Percentiles rank a stretch among this genome's conserved stretches.
Evolutionary conservation across 306 rosid genomes (phyloP).

Genomic region (Senna siamea): DNA sequence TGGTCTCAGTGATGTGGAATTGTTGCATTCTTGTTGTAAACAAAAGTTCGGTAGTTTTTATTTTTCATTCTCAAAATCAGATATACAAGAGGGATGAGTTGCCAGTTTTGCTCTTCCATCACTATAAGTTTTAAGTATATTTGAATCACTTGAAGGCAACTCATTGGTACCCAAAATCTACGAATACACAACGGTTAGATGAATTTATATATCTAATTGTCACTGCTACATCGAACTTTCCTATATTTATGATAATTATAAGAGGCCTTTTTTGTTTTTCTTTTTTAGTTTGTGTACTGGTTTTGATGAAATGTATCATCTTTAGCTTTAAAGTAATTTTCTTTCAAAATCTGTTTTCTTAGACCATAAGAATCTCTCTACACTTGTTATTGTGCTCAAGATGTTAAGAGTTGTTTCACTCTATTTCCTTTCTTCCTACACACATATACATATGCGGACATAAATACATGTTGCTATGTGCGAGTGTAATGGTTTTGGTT

Average conservation of each 20-base stretch:
- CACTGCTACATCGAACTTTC: background rate
- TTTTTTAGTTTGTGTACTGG: background rate
- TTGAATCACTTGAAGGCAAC: constrained; percentile 4
- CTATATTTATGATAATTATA: background rate
- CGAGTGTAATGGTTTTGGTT: background rate
- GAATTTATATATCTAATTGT: background rate
- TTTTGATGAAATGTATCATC: background rate
- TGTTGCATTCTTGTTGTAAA: constrained; percentile 16
- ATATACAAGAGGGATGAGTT: background rate
- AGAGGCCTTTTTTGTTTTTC: background rate
- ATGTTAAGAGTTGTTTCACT: constrained; percentile 15
- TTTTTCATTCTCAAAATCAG: constrained; percentile 7
- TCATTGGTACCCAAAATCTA: background rate
- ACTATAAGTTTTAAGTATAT: background rate
- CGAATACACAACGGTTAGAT: background rate
- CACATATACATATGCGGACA: no score
- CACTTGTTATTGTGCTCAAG: background rate
- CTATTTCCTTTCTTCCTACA: constrained; percentile 5
- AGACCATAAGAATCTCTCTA: background rate
- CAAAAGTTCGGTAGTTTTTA: background rate
- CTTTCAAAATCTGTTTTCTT: constrained; percentile 14
- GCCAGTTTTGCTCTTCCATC: constrained; percentile 16
- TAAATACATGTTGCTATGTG: background rate
- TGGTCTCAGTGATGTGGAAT: background rate
- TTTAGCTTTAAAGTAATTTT: constrained; percentile 6